phyloP scores from a whole-genome alignment of 257 asterid species.

The Solanum virginianum region DNA sequence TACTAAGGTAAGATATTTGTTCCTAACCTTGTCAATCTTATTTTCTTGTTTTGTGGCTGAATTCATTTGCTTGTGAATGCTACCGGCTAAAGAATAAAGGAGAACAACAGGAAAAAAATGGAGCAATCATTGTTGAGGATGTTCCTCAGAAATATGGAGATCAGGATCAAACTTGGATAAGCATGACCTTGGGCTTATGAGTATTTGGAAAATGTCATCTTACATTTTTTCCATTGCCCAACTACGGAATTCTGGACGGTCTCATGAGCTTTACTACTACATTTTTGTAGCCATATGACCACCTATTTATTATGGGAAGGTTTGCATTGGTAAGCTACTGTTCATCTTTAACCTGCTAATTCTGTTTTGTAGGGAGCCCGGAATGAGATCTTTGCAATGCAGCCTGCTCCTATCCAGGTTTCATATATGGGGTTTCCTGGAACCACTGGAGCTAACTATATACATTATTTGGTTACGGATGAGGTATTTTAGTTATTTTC shows the following conservation, averaged over 20 bases:
- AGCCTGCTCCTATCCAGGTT: slow-evolving; percentile 99
- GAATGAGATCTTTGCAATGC: slow-evolving; percentile 98
- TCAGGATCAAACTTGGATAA: neutral
- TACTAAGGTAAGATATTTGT: slow-evolving; percentile 49
- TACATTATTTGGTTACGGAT: slow-evolving; percentile 89
- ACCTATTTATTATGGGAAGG: neutral
- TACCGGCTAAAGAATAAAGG: neutral
- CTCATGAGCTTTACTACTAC: neutral
- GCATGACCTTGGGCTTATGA: neutral
- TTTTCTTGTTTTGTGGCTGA: neutral
- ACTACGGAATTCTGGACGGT: neutral
- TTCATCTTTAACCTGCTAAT: neutral
- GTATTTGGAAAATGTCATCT: neutral
- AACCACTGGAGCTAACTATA: slow-evolving; percentile 92
- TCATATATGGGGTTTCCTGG: slow-evolving; percentile 99
- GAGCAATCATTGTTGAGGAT: neutral
- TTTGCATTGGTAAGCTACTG: neutral
- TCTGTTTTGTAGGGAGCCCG: slow-evolving; percentile 70
- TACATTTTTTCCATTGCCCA: neutral
- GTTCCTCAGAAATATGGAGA: neutral
- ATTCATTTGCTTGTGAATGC: neutral
- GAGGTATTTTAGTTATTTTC: slow-evolving; percentile 40
- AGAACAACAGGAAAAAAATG: neutral
- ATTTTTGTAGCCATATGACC: neutral
- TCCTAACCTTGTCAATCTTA: neutral